Percentiles rank a stretch among this genome's conserved stretches.
phyloP scores from a whole-genome alignment of 352 stramenopile species.

The Phytophthora idaei region DNA sequence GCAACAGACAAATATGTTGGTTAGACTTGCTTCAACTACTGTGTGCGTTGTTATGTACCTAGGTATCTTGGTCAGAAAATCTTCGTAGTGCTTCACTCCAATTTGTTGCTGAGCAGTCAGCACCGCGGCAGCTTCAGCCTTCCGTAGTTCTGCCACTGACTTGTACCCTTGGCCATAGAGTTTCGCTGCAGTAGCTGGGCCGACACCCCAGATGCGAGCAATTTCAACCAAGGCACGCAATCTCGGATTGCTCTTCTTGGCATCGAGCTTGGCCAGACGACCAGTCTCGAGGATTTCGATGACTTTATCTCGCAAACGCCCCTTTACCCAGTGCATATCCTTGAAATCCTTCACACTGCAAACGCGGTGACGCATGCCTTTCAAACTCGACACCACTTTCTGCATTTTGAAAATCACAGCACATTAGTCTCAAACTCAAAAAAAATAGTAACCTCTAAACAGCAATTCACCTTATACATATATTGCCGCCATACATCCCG shows the following conservation, averaged over 20 bases:
- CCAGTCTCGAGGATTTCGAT: constrained; percentile 80
- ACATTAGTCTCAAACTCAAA: background rate
- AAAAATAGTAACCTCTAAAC: background rate
- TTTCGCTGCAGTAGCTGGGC: constrained; percentile 72
- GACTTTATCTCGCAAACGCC: constrained; percentile 72
- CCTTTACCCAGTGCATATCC: constrained; percentile 69
- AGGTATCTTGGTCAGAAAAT: constrained; percentile 83
- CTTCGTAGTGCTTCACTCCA: constrained; percentile 80
- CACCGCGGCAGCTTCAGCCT: constrained; percentile 40
- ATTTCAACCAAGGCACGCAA: constrained; percentile 67
- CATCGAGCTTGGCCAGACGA: constrained; percentile 76
- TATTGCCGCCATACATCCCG: constrained; percentile 80
- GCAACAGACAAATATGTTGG: background rate
- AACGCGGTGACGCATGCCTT: constrained; percentile 61
- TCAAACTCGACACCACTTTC: constrained; percentile 79
- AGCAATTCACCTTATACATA: constrained; percentile 70
- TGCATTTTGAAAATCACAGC: constrained; percentile 16
- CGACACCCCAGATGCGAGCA: constrained; percentile 80
- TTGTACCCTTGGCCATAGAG: constrained; percentile 81
- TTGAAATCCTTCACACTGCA: constrained; percentile 70
- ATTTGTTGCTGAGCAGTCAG: constrained; percentile 76
- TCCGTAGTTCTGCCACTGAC: constrained; percentile 58
- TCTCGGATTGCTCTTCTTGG: constrained; percentile 71
- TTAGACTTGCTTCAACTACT: background rate
- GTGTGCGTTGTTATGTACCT: constrained; percentile 20